Conservation (phyloP, 192 early-diverging fungal species). For the Paraglomus occultum region DNA sequence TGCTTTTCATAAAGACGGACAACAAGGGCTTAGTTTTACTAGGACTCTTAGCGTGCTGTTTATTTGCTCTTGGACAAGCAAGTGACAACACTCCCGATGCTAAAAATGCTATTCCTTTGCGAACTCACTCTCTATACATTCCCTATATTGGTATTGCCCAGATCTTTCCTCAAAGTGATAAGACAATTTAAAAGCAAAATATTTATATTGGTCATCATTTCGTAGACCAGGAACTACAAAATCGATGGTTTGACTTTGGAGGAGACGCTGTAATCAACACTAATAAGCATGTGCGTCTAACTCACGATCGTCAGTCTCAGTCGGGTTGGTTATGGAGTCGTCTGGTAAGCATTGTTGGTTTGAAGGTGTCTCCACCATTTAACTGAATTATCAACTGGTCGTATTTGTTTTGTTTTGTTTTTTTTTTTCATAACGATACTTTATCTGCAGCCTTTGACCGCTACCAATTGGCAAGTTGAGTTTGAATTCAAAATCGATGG, state of each 20-base stretch:
- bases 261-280: slow-evolving; percentile 90
- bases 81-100: not conserved
- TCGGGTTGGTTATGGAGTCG: slow-evolving; percentile 81
- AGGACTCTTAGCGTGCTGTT: too few species aligned
- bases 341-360: slow-evolving; percentile 44
- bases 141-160: slow-evolving; percentile 55
- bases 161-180: not conserved
- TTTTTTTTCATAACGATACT: not conserved
- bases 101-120: slow-evolving; percentile 33
- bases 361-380: not conserved
- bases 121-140: slow-evolving; percentile 49
- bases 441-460: slow-evolving; percentile 60
- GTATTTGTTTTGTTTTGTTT: not conserved
- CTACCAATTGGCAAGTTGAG: slow-evolving; percentile 77
- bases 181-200: not conserved
- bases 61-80: too few species aligned
- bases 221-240: slow-evolving; percentile 71
- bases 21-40: too few species aligned
- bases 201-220: not conserved
- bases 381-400: not conserved
- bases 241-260: slow-evolving; percentile 94
- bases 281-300: slow-evolving; percentile 82
- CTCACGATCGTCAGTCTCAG: slow-evolving; percentile 75
- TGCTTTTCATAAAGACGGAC: too few species aligned
- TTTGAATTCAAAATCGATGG: slow-evolving; percentile 91